These are phyloP conservation scores for Starmerella sp. DNA, from an alignment of 805 yeast genomes.

Conservation along the genomic window DNA sequence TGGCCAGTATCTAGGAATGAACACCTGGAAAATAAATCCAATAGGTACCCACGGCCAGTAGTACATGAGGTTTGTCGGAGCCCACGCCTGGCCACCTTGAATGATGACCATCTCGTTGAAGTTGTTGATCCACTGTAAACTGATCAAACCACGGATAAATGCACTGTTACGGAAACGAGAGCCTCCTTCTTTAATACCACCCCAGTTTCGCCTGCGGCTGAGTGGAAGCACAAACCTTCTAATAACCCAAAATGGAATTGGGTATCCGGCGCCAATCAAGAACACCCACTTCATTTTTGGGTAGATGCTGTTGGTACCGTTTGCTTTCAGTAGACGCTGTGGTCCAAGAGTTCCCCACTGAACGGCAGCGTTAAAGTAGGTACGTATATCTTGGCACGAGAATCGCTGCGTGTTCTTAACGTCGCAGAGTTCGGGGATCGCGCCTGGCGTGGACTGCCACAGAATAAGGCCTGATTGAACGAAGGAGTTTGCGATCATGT, in stretches of 20 bases:
- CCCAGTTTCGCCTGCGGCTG: conserved; percentile 12
- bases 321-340: conserved; percentile 7
- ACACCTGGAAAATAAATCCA: conserved; percentile 37
- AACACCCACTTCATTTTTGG: conserved; percentile 34
- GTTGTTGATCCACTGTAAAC: conserved; percentile 27
- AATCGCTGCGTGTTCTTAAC: conserved; percentile 30
- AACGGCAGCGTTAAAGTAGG: conserved; percentile 41
- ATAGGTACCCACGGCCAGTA: conserved; percentile 19
- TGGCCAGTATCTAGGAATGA: conserved; percentile 38
- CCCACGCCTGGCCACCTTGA: conserved; percentile 35
- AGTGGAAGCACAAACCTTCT: conserved; percentile 35
- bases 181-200: conserved; percentile 7
- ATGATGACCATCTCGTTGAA: conserved; percentile 38
- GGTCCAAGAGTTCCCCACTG: conserved; percentile 48
- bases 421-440: conserved; percentile 31
- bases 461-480: conserved; percentile 28
- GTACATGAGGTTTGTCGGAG: conserved; percentile 25
- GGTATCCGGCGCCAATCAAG: conserved; percentile 44
- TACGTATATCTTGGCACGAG: conserved; percentile 32
- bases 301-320: conserved; percentile 7
- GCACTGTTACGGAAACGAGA: conserved; percentile 11
- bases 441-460: conserved; percentile 29
- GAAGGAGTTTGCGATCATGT: conserved; percentile 23
- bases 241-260: conserved; percentile 50
- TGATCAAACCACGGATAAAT: conserved; percentile 9